phyloP scores from a whole-genome alignment of 257 asterid genomes.

The Leonotis leonurus region DNA sequence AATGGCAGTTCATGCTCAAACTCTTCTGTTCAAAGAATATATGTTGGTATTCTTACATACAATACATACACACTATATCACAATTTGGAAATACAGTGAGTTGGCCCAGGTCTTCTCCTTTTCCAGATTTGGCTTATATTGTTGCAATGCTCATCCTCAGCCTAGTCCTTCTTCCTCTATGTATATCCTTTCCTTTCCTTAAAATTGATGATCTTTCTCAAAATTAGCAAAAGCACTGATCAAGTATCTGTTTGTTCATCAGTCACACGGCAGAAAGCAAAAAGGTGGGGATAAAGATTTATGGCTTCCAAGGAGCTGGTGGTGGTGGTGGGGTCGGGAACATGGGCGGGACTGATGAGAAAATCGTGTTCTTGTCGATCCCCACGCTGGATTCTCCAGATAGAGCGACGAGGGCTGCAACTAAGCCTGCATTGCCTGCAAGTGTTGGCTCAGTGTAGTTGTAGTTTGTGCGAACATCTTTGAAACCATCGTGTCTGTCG shows the following conservation, averaged over 20 bases:
- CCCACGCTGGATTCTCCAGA: conserved; percentile 53
- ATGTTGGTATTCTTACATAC: conserved; percentile 17
- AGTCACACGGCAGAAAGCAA: conserved; percentile 15
- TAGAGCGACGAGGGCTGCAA: conserved; percentile 85
- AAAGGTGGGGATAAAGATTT: not conserved
- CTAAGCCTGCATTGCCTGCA: conserved; percentile 94
- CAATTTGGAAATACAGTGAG: conserved; percentile 1
- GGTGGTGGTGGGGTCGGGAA: conserved; percentile 94
- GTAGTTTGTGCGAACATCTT: conserved; percentile 73
- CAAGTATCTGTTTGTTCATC: not conserved
- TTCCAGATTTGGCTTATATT: not conserved
- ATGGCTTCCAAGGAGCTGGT: conserved; percentile 98
- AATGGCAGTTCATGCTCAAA: conserved; percentile 1
- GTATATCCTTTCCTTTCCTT: conserved; percentile 3
- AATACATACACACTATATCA: conserved; percentile 21
- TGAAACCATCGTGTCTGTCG: conserved; percentile 76
- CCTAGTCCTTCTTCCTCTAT: conserved; percentile 11
- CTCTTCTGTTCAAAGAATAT: conserved; percentile 25
- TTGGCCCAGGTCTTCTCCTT: not conserved
- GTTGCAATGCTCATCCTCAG: not conserved
- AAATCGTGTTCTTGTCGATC: conserved; percentile 81
- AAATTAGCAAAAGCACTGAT: conserved; percentile 18
- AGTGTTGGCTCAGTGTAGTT: conserved; percentile 92
- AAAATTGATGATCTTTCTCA: conserved; percentile 2
- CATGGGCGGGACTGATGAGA: conserved; percentile 96